Conservation (phyloP, 108 stramenopile species). For the Pseudonitzschia delicatissima region DNA sequence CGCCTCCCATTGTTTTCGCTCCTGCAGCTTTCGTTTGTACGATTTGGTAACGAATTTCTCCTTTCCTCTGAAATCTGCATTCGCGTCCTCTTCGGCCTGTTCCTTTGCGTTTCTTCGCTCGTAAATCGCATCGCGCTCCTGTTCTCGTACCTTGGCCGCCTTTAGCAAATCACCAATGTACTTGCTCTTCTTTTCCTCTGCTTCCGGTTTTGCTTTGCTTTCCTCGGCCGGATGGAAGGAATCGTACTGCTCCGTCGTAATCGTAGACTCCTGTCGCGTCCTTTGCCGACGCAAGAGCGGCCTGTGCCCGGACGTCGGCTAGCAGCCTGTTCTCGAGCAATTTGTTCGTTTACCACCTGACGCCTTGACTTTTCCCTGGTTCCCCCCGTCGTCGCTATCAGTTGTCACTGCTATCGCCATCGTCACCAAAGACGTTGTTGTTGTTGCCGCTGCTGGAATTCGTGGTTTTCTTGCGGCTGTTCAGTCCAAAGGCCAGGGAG, state of each 20-base stretch:
- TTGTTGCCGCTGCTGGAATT: background rate
- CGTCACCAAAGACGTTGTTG: constrained; percentile 26
- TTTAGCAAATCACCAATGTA: constrained; percentile 67
- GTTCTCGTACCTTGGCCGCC: constrained; percentile 49
- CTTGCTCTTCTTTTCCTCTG: constrained; percentile 36
- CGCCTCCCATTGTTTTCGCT: constrained; percentile 64
- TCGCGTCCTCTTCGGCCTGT: constrained; percentile 49
- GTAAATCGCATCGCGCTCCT: constrained; percentile 61
- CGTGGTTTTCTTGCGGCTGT: constrained; percentile 1
- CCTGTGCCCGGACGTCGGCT: constrained; percentile 56
- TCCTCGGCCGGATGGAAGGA: constrained; percentile 27
- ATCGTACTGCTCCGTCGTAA: constrained; percentile 76
- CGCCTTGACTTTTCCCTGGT: constrained; percentile 18
- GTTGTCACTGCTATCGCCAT: constrained; percentile 32
- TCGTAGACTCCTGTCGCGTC: constrained; percentile 49
- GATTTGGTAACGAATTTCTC: constrained; percentile 77
- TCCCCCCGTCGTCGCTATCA: constrained; percentile 14
- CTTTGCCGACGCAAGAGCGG: constrained; percentile 27
- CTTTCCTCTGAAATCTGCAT: constrained; percentile 61
- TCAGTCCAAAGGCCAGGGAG: constrained; percentile 18
- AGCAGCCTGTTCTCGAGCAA: constrained; percentile 66
- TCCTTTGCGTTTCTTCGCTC: constrained; percentile 69
- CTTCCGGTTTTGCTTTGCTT: background rate
- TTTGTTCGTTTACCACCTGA: constrained; percentile 54
- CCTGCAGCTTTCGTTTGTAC: constrained; percentile 71